Conservation (phyloP, 176 grass and related monocot genomes). For the Raddia guianensis region DNA sequence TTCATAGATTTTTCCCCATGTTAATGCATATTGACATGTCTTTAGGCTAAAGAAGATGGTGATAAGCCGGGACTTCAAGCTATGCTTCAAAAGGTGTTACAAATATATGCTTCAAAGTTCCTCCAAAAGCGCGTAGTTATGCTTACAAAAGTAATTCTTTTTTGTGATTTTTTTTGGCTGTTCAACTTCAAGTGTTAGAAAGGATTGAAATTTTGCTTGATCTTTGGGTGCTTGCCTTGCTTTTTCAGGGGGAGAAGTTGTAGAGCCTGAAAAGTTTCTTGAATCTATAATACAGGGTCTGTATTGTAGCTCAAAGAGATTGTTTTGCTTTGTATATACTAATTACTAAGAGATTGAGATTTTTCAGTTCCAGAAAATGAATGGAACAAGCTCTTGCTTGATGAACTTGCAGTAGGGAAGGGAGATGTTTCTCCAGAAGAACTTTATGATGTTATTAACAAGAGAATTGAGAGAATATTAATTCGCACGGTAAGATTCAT, state of each 20-base stretch:
- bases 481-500: no score
- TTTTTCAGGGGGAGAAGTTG: slow-evolving; percentile 65
- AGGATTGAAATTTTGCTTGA: neutral
- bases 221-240: neutral
- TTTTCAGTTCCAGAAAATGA: slow-evolving; percentile 67
- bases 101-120: slow-evolving; percentile 85
- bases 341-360: slow-evolving; percentile 20
- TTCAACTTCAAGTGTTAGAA: slow-evolving; percentile 12
- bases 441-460: slow-evolving; percentile 74
- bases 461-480: no score
- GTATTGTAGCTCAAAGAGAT: neutral
- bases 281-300: slow-evolving; percentile 65
- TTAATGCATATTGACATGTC: no score
- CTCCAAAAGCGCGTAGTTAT: slow-evolving; percentile 77
- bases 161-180: neutral
- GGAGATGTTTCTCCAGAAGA: slow-evolving; percentile 77
- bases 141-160: slow-evolving; percentile 70
- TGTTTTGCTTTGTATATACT: neutral
- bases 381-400: slow-evolving; percentile 82
- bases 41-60: slow-evolving; percentile 63
- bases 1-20: no score
- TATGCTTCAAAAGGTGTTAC: slow-evolving; percentile 90
- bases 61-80: slow-evolving; percentile 91
- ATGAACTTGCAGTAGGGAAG: slow-evolving; percentile 81
- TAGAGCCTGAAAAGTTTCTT: slow-evolving; percentile 46